phyloP scores from a whole-genome alignment of 257 asterid species.

The Forsythia suspensa region DNA sequence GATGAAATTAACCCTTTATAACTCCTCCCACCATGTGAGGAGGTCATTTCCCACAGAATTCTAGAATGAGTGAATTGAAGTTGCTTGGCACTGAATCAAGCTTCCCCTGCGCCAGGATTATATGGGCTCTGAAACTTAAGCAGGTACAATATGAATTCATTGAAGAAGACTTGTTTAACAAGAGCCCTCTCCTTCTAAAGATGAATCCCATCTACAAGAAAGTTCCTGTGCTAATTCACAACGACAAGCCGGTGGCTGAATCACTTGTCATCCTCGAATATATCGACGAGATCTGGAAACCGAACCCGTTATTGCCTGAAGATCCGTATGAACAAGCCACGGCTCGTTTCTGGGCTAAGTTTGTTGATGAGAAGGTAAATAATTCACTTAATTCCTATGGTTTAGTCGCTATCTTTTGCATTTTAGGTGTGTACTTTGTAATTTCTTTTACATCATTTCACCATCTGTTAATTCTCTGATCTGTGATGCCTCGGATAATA shows the following conservation, averaged over 20 bases:
- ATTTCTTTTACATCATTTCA: not conserved
- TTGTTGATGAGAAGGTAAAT: slow-evolving; percentile 49
- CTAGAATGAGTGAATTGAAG: slow-evolving; percentile 36
- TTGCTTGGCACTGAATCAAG: slow-evolving; percentile 35
- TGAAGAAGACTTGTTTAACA: slow-evolving; percentile 39
- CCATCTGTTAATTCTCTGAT: too few relatives aligned
- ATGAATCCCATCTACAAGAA: slow-evolving; percentile 49
- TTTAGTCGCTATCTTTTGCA: too few relatives aligned
- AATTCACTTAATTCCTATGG: not conserved
- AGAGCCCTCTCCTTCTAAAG: slow-evolving; percentile 43
- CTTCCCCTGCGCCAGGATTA: slow-evolving; percentile 36
- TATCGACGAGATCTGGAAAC: slow-evolving; percentile 47
- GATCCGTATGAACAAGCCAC: slow-evolving; percentile 44
- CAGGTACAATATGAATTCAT: slow-evolving; percentile 33
- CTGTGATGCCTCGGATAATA: too few relatives aligned
- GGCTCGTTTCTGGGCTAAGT: slow-evolving; percentile 58
- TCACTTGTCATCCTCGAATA: slow-evolving; percentile 47
- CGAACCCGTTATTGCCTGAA: slow-evolving; percentile 30
- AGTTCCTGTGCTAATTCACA: slow-evolving; percentile 50
- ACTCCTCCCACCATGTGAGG: too few relatives aligned
- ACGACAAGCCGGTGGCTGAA: slow-evolving; percentile 31
- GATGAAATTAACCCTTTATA: too few relatives aligned
- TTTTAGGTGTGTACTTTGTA: not conserved
- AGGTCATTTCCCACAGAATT: too few relatives aligned
- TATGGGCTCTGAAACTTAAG: slow-evolving; percentile 50